phyloP scores from a whole-genome alignment of 352 stramenopile species.

The Phytophthora pistaciae region DNA sequence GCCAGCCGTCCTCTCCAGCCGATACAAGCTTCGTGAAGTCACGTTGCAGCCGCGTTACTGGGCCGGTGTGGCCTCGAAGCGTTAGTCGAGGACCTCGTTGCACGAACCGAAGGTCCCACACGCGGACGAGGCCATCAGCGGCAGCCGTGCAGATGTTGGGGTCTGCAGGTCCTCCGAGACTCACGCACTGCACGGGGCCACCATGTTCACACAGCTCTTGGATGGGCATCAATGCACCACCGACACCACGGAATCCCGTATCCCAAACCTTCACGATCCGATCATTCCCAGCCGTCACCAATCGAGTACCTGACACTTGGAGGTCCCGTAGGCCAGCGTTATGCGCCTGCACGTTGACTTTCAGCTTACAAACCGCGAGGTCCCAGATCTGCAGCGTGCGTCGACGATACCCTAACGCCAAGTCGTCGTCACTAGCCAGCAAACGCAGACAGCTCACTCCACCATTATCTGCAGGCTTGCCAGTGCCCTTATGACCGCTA shows the following conservation, averaged over 20 bases:
- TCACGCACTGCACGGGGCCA: slow-evolving; percentile 75
- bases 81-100: slow-evolving; percentile 72
- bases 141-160: slow-evolving; percentile 83
- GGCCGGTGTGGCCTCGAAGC: slow-evolving; percentile 57
- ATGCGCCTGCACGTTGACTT: slow-evolving; percentile 67
- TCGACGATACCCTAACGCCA: slow-evolving; percentile 66
- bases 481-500: slow-evolving; percentile 40
- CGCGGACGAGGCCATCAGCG: slow-evolving; percentile 76
- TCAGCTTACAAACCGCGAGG: slow-evolving; percentile 57
- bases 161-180: slow-evolving; percentile 75
- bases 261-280: slow-evolving; percentile 86
- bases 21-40: slow-evolving; percentile 88
- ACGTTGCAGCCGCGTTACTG: slow-evolving; percentile 72
- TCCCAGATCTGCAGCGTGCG: slow-evolving; percentile 82
- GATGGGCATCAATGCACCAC: slow-evolving; percentile 43
- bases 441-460: slow-evolving; percentile 72
- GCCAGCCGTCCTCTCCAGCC: slow-evolving; percentile 71
- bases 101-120: slow-evolving; percentile 87
- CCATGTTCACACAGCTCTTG: slow-evolving; percentile 72
- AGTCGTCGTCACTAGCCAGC: slow-evolving; percentile 62
- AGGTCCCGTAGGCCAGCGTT: slow-evolving; percentile 65
- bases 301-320: slow-evolving; percentile 73
- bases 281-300: slow-evolving; percentile 82
- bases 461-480: slow-evolving; percentile 30
- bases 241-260: slow-evolving; percentile 60